Evolutionary conservation across 1,284 basidiomycete genomes (phyloP).

Genomic region (Ustilago bromivora): DNA sequence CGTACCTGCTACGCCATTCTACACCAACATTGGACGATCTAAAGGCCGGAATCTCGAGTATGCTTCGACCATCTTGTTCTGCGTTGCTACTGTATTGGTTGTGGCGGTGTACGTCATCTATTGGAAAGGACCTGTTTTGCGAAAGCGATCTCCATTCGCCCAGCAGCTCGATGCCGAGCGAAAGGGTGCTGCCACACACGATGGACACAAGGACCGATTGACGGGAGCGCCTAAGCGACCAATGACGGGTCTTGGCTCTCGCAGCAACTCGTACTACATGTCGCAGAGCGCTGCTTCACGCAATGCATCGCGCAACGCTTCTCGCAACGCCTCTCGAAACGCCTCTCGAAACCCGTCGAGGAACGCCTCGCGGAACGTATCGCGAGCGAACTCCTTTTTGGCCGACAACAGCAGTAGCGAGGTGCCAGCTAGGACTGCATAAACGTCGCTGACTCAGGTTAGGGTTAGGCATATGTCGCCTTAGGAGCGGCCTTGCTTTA

Average conservation of each 20-base stretch:
- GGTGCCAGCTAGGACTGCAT: constrained; percentile 25
- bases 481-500: background rate
- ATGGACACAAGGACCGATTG: constrained; percentile 27
- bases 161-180: constrained; percentile 36
- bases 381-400: constrained; percentile 39
- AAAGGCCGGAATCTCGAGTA: constrained; percentile 66
- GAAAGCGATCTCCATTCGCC: constrained; percentile 46
- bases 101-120: constrained; percentile 72
- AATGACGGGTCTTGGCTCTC: constrained; percentile 28
- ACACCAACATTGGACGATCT: constrained; percentile 66
- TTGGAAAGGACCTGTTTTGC: constrained; percentile 66
- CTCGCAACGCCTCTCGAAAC: constrained; percentile 32
- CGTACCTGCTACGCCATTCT: constrained; percentile 71
- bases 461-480: background rate
- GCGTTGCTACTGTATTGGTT: constrained; percentile 69
- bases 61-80: constrained; percentile 71
- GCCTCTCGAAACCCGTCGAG: constrained; percentile 30
- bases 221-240: constrained; percentile 35
- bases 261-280: constrained; percentile 42
- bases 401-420: constrained; percentile 32
- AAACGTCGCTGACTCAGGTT: background rate
- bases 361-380: constrained; percentile 28
- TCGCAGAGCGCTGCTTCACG: constrained; percentile 39
- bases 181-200: constrained; percentile 11
- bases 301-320: constrained; percentile 40